These are phyloP conservation scores for Takashimella tepidaria DNA, from an alignment of 1,284 basidiomycete species.

Conservation along the genomic window DNA sequence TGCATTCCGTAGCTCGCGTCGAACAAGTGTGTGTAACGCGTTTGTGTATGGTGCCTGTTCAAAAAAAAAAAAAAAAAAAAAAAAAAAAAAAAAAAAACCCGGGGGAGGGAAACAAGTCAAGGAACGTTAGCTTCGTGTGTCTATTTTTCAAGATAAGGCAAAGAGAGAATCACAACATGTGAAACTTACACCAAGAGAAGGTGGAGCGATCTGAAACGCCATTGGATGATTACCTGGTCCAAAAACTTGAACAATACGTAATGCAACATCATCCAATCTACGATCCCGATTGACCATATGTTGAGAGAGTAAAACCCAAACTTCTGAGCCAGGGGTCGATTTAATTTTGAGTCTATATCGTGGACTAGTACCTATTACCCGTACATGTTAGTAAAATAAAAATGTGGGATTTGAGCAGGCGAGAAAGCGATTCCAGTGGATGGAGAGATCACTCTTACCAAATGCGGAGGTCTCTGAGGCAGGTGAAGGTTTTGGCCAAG, in stretches of 20 bases:
- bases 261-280: slow-evolving; percentile 62
- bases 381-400: too few species aligned
- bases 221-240: neutral
- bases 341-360: slow-evolving; percentile 22
- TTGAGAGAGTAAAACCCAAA: slow-evolving; percentile 77
- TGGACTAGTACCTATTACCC: slow-evolving; percentile 21
- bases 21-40: slow-evolving; percentile 64
- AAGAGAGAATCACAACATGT: neutral
- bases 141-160: neutral
- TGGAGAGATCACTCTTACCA: too few species aligned
- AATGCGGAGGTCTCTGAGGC: neutral
- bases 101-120: neutral
- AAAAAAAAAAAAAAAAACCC: too few species aligned
- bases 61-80: too few species aligned
- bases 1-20: slow-evolving; percentile 24
- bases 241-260: slow-evolving; percentile 54
- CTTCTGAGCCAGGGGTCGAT: slow-evolving; percentile 33
- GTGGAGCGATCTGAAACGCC: neutral
- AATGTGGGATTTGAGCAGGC: too few species aligned
- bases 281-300: slow-evolving; percentile 61
- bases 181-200: neutral
- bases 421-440: too few species aligned
- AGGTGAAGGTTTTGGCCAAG: slow-evolving; percentile 50
- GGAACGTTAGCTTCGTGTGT: too few species aligned
- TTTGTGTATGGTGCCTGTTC: slow-evolving; percentile 61